Base-by-base conservation (phyloP, 345 rosid genomes). In the Populus ilicifolia region DNA sequence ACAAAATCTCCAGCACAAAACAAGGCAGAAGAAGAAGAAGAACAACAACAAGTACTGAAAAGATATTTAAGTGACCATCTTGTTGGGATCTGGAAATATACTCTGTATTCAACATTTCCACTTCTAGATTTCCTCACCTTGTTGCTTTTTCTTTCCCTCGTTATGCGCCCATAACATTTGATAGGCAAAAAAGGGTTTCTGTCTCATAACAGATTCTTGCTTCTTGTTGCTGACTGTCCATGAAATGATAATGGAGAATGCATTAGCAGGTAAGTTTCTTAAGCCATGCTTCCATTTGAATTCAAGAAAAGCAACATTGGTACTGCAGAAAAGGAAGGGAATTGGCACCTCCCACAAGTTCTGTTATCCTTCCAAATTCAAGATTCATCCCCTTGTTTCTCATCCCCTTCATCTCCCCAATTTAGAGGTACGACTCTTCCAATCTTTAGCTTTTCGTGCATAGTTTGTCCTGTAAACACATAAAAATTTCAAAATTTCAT, bases 231-330 rank as follows among this genome's bases (percentile, higher is more conserved):
- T 50, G 56, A 16, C 56, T 50, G 56, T 35, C 39, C 20, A 66
- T 29, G n/a, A 18, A 50, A 2, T 30, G 64, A 63, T 29, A 36
- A 82, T 82, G 84, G 77, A 75, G 69, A 59, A 56, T 59, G 73
- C 77, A 25, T 33, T 75, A 3, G 41, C 16, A 36, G 67, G 84
- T 35, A 66, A 56, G 44, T 41, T 65, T 27, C 54, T 35, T 30
- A 43, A 33, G 4, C 80, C 59, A 29, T 70, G 30, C 30, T 78
- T 78, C n/a, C 56, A 50, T 50, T 25, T 59, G 61, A 71, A 59
- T 75, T 44, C 69, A 25, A 41, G 66, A 25, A 39, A 20, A 21
- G 12, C 43, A 48, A 9, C n/a, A 50, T 3, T 50, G 56, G 38
- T 41, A 35, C 17, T 33, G 54, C 54, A 35, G 18, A 43, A 48